phyloP scores from a whole-genome alignment of 176 grass and related monocot genomes.

The Paspalum vaginatum region DNA sequence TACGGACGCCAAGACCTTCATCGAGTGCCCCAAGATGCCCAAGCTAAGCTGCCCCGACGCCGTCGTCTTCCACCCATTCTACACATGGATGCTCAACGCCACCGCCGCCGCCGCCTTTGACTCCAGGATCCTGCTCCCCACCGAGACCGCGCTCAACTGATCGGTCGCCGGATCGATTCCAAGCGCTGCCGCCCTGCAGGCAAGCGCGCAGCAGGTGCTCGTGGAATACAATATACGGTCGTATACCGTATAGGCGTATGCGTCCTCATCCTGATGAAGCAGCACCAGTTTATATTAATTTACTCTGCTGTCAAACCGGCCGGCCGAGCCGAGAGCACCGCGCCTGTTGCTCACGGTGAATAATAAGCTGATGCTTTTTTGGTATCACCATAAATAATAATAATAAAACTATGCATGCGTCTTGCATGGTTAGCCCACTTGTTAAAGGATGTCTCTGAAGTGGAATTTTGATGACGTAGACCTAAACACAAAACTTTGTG shows the following conservation, averaged over 20 bases:
- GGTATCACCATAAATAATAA: background rate
- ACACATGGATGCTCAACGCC: slow-evolving; percentile 48
- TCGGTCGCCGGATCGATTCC: too few relatives aligned
- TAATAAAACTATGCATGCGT: too few relatives aligned
- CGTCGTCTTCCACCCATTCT: slow-evolving; percentile 44
- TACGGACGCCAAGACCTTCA: slow-evolving; percentile 38
- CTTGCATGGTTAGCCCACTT: too few relatives aligned
- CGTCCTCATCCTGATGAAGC: background rate
- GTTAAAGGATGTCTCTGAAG: too few relatives aligned
- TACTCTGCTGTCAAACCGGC: background rate
- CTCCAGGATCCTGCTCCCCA: slow-evolving; percentile 24
- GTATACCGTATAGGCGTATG: too few relatives aligned
- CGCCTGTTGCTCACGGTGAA: background rate
- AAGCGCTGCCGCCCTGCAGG: background rate
- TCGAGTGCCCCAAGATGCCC: slow-evolving; percentile 49
- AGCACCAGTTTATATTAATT: background rate
- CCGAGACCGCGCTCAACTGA: background rate
- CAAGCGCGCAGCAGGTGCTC: background rate
- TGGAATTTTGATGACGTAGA: too few relatives aligned
- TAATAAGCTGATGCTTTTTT: background rate
- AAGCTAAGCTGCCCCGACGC: slow-evolving; percentile 16
- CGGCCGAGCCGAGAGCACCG: slow-evolving; percentile 4
- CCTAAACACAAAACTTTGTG: too few relatives aligned
- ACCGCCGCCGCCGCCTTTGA: slow-evolving; percentile 1
- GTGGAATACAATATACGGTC: background rate